Evolutionary conservation across 1,139 yeast species (phyloP).

Genomic region (Pichia sp.): DNA sequence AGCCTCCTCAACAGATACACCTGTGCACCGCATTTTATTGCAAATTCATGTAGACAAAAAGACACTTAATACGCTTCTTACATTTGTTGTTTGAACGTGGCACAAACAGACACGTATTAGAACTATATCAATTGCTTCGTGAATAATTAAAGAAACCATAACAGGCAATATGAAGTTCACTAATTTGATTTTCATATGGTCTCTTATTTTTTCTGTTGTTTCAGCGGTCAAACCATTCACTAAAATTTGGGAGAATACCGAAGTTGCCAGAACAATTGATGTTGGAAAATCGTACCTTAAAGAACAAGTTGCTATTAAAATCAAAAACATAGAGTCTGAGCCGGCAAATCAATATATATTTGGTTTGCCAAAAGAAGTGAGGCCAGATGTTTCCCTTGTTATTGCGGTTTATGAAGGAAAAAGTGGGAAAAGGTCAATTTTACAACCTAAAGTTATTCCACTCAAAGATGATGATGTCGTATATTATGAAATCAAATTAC

Average conservation of each 20-base stretch:
- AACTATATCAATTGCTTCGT: not conserved
- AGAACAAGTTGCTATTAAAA: conserved; percentile 51
- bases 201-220: conserved; percentile 1
- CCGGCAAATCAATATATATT: conserved; percentile 55
- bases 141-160: not conserved
- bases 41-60: too few relatives aligned
- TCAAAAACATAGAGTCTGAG: conserved; percentile 50
- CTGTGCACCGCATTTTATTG: too few relatives aligned
- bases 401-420: conserved; percentile 36
- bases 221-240: conserved; percentile 13
- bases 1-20: too few relatives aligned
- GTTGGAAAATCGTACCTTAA: conserved; percentile 60
- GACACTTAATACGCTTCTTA: too few relatives aligned
- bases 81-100: too few relatives aligned
- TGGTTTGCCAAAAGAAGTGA: conserved; percentile 37
- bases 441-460: conserved; percentile 32
- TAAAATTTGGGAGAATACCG: conserved; percentile 41
- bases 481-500: conserved; percentile 47
- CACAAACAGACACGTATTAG: too few relatives aligned
- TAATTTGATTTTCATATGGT: conserved; percentile 3
- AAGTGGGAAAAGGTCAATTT: conserved; percentile 26
- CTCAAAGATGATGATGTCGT: conserved; percentile 31
- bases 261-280: conserved; percentile 51
- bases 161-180: conserved; percentile 9
- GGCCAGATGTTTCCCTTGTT: conserved; percentile 42